A percentile compares a stretch with the other conserved stretches of the same genome.
phyloP scores from a whole-genome alignment of 805 yeast genomes.

The Lipomyces mesembrius region DNA sequence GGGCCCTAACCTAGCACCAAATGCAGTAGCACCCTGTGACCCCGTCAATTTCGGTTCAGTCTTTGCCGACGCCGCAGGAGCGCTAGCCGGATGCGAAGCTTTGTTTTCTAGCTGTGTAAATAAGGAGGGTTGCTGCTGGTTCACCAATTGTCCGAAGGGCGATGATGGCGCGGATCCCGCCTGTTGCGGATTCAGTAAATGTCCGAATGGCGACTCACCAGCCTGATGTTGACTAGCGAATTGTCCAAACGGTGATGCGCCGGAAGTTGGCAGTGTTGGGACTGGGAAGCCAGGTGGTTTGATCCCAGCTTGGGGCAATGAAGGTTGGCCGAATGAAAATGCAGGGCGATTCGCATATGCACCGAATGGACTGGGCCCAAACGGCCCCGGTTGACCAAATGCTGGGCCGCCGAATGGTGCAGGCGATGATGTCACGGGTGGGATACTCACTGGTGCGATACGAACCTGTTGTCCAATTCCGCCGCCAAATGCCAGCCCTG shows the following conservation, averaged over 20 bases:
- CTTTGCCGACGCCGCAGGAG: neutral
- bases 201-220: slow-evolving; percentile 18
- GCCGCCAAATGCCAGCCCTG: neutral
- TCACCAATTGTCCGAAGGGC: slow-evolving; percentile 6
- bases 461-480: neutral
- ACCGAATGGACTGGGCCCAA: neutral
- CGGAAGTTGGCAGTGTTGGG: neutral
- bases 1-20: slow-evolving; percentile 18
- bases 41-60: neutral
- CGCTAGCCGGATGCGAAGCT: neutral
- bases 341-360: neutral
- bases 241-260: slow-evolving; percentile 26
- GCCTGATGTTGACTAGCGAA: slow-evolving; percentile 17
- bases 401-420: slow-evolving; percentile 21
- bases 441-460: neutral
- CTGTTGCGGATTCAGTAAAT: slow-evolving; percentile 14
- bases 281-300: too few species aligned
- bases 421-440: neutral
- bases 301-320: too few species aligned
- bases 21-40: slow-evolving; percentile 18
- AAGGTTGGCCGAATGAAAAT: slow-evolving; percentile 11
- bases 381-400: slow-evolving; percentile 13
- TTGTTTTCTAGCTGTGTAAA: neutral
- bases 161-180: slow-evolving; percentile 8
- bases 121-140: neutral